These are phyloP conservation scores for Setomelanomma holmii DNA, from an alignment of 2,329 filamentous ascomycete species.

Conservation along the genomic window DNA sequence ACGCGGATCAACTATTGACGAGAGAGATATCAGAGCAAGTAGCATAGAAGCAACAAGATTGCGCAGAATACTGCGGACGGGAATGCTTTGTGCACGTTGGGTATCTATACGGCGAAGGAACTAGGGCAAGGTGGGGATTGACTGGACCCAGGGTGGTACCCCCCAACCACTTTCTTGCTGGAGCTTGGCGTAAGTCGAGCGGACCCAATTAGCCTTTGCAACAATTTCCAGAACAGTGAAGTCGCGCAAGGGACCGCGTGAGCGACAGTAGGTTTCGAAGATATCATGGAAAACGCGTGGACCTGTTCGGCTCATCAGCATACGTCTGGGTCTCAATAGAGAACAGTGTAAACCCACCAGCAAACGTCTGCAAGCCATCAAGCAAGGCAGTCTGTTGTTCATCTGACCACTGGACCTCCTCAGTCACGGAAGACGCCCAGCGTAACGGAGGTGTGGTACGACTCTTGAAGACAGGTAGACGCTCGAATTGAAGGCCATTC, in stretches of 20 bases:
- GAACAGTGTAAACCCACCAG: constrained; percentile 30
- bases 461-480: constrained; percentile 46
- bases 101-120: too few relatives aligned
- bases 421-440: constrained; percentile 11
- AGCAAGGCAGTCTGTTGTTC: constrained; percentile 43
- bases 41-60: too few relatives aligned
- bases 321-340: neutral
- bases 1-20: too few relatives aligned
- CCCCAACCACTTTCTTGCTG: constrained; percentile 29
- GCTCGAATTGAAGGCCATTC: constrained; percentile 50
- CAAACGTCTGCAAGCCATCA: constrained; percentile 32
- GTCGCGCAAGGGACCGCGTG: constrained; percentile 29
- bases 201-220: constrained; percentile 28
- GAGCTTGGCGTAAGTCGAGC: constrained; percentile 16
- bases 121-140: constrained; percentile 22
- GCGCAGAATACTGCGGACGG: too few relatives aligned
- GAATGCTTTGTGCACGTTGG: too few relatives aligned
- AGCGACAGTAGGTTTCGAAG: constrained; percentile 35
- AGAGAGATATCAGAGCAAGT: too few relatives aligned
- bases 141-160: constrained; percentile 33
- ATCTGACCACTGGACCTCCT: constrained; percentile 37
- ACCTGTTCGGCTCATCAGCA: constrained; percentile 16
- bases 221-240: constrained; percentile 41
- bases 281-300: constrained; percentile 37
- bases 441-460: constrained; percentile 29